Base-by-base conservation (phyloP, 1,139 yeast genomes). In the Candida pseudoviswanathii region DNA sequence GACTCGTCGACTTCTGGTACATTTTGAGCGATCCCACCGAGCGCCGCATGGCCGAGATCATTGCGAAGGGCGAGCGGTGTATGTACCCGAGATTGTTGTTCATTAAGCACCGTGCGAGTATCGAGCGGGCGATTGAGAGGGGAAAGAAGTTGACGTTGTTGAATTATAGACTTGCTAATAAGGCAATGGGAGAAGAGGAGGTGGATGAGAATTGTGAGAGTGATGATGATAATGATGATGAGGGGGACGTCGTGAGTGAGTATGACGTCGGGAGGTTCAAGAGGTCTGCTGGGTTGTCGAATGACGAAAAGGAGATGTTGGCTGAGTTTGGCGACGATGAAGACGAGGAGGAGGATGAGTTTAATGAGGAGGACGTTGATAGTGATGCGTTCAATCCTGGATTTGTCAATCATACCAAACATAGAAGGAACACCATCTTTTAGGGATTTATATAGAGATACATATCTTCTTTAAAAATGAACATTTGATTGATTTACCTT, bases 21-120 rank as follows among this genome's bases (percentile, higher is more conserved):
- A 84, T 88, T 41, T 68, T 88, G 49, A 77, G 84, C 54, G 94
- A 87, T 58, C 95, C 96, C 2, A 73, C 78, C 2, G 84, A 79
- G 53, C 81, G 78, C 41, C 70, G 80, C 54, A 65, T 88, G 57
- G 80, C 64, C 2, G 75, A 73, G 43, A 80, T 85, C 78, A 77
- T 88, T 37, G 59, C 66, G 31, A 82, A 81, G 52, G 95, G 95
- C 8, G 86, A 86, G 62, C 65, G 75, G 41, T 80, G 86, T 22
- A 80, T 89, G 53, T 88, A 73, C 60, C 95, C 95, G 0, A 78
- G 84, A 56, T 59, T 88, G 21, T 64, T 82, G 32, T 87, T 86
- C 61, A 81, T 88, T 43, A 78, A 78, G 54, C 85, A 86, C 63
- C 72, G 92, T 48, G 60, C 85, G 44, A 71, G 71, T 42, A 81